These are phyloP conservation scores for Termitomyces sp. DNA, from an alignment of 768 basidiomycete genomes.

Conservation along the genomic window DNA sequence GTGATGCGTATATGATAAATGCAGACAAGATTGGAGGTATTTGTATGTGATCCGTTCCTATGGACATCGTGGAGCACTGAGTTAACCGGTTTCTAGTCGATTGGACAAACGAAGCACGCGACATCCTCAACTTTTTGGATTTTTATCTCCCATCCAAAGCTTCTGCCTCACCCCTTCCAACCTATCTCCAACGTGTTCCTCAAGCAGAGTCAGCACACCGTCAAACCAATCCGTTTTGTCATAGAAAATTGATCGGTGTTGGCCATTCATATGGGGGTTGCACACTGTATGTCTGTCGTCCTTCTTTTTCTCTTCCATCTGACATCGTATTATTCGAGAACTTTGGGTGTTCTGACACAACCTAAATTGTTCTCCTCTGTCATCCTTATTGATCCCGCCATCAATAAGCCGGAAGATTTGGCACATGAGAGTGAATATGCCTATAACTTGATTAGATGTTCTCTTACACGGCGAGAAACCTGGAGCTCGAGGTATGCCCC, in stretches of 20 bases:
- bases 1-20: constrained; percentile 76
- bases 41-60: constrained; percentile 39
- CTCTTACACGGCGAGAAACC: constrained; percentile 52
- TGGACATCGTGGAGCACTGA: neutral
- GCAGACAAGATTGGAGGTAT: constrained; percentile 46
- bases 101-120: constrained; percentile 75
- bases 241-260: constrained; percentile 56
- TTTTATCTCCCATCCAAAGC: constrained; percentile 54
- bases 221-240: constrained; percentile 40
- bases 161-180: constrained; percentile 37
- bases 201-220: constrained; percentile 40
- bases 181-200: constrained; percentile 48
- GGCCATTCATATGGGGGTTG: constrained; percentile 88
- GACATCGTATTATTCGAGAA: neutral
- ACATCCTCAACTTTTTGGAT: constrained; percentile 71
- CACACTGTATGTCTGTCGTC: constrained; percentile 49
- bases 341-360: constrained; percentile 58
- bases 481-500: constrained; percentile 58
- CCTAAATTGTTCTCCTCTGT: constrained; percentile 70
- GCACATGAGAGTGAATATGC: constrained; percentile 4
- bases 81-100: constrained; percentile 66
- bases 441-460: constrained; percentile 33
- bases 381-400: constrained; percentile 77
- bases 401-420: constrained; percentile 27
- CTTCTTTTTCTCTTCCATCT: neutral